Evolutionary conservation across 768 basidiomycete species (phyloP).

Genomic region (Lepiota venenata): DNA sequence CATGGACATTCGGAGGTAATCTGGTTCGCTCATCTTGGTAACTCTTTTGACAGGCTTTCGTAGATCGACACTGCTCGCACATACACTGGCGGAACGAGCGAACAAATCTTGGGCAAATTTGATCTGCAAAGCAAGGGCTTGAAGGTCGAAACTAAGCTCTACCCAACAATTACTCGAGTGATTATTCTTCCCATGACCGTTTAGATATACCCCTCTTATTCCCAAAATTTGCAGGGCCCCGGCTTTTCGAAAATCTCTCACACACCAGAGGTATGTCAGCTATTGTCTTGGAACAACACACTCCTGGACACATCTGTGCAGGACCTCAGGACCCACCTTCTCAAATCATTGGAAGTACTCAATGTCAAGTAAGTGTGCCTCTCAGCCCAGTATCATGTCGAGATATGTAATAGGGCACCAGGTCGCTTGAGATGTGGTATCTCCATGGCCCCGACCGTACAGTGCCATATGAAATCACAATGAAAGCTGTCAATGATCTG

Average conservation of each 20-base stretch:
- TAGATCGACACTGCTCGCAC: conserved; percentile 48
- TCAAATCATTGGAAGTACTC: conserved; percentile 42
- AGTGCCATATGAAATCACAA: conserved; percentile 53
- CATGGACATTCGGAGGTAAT: conserved; percentile 54
- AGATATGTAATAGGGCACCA: conserved; percentile 24
- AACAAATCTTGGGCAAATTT: conserved; percentile 50
- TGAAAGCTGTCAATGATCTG: conserved; percentile 50
- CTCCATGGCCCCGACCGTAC: conserved; percentile 59
- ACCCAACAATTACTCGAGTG: conserved; percentile 29
- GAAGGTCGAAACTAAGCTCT: conserved; percentile 58
- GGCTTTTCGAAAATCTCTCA: conserved; percentile 20
- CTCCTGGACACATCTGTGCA: conserved; percentile 4
- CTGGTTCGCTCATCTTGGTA: conserved; percentile 13
- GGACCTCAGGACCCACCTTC: conserved; percentile 45
- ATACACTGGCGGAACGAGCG: conserved; percentile 53
- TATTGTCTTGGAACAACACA: neutral
- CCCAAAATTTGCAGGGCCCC: neutral
- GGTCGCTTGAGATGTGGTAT: conserved; percentile 49
- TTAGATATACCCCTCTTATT: neutral
- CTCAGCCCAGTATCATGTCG: neutral
- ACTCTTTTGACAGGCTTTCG: neutral
- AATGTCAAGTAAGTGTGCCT: conserved; percentile 35
- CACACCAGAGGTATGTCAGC: conserved; percentile 25
- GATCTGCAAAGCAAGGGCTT: conserved; percentile 48
- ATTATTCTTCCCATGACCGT: neutral